These are phyloP conservation scores for Quercus ilex DNA, from an alignment of 306 rosid genomes.

Conservation along the genomic window DNA sequence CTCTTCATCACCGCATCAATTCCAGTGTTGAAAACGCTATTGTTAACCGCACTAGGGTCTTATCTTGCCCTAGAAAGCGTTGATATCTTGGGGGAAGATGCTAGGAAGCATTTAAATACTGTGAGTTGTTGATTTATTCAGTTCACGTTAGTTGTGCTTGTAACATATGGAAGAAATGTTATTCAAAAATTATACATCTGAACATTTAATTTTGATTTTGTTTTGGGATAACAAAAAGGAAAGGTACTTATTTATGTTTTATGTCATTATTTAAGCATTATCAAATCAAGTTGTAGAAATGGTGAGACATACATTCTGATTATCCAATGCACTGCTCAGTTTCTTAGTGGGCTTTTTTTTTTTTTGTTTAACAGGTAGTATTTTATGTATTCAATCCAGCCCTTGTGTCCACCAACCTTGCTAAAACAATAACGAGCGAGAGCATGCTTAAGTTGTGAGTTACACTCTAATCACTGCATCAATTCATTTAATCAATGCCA, in stretches of 20 bases:
- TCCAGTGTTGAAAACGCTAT: slow-evolving; percentile 54
- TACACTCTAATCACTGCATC: background rate
- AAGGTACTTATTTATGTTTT: too few species aligned
- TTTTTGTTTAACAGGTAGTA: slow-evolving; percentile 30
- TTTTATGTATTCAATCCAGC: slow-evolving; percentile 57
- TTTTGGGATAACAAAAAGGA: background rate
- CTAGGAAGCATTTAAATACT: slow-evolving; percentile 47
- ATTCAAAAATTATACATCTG: background rate
- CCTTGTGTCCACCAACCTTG: slow-evolving; percentile 38
- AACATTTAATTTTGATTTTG: background rate
- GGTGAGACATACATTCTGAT: too few species aligned
- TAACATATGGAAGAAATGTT: background rate
- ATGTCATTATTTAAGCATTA: background rate
- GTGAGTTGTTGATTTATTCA: slow-evolving; percentile 11
- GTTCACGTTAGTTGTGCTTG: background rate
- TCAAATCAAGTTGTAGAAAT: too few species aligned
- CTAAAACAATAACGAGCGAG: slow-evolving; percentile 37
- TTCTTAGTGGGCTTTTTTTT: background rate
- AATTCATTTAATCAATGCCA: background rate
- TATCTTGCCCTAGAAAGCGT: slow-evolving; percentile 49
- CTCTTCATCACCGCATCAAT: slow-evolving; percentile 51
- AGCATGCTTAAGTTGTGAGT: slow-evolving; percentile 50
- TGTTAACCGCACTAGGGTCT: slow-evolving; percentile 50
- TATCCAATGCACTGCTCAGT: background rate
- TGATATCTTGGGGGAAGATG: slow-evolving; percentile 33